These are phyloP conservation scores for Talaromyces sp. DNA, from an alignment of 2,329 filamentous ascomycete genomes.

Conservation along the genomic window DNA sequence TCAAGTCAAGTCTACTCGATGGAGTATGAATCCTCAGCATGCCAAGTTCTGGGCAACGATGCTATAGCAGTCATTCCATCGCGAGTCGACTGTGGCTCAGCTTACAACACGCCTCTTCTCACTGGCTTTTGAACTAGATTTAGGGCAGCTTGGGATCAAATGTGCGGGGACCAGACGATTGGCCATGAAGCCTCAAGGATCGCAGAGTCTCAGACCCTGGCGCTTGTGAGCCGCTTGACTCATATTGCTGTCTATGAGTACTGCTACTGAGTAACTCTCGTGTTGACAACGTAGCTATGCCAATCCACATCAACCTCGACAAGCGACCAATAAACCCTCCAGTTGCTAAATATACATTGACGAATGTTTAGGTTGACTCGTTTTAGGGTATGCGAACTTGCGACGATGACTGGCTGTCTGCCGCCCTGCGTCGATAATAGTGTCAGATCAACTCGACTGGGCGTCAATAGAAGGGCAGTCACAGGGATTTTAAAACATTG, in stretches of 20 bases:
- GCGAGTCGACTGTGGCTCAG: neutral
- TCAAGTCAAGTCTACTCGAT: neutral
- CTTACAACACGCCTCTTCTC: neutral
- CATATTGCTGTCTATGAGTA: neutral
- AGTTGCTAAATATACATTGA: slow-evolving; percentile 3
- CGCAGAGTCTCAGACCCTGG: neutral
- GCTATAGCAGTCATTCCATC: neutral
- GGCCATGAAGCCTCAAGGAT: slow-evolving; percentile 1
- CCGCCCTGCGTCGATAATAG: neutral
- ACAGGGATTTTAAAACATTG: slow-evolving; percentile 9
- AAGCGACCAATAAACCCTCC: neutral
- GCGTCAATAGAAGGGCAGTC: slow-evolving; percentile 1
- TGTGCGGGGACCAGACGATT: slow-evolving; percentile 8
- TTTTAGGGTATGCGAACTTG: slow-evolving; percentile 1
- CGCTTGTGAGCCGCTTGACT: slow-evolving; percentile 10
- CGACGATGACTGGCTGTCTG: slow-evolving; percentile 10
- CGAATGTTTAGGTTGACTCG: neutral
- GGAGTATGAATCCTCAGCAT: neutral
- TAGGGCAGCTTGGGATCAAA: slow-evolving; percentile 4
- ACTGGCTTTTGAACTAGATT: neutral
- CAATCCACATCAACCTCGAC: neutral
- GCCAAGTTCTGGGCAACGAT: neutral
- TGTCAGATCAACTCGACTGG: neutral
- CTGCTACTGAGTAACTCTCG: neutral
- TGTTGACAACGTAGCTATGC: too few relatives aligned